A percentile compares a stretch with the other conserved stretches of the same genome.
phyloP scores from a whole-genome alignment of 169 alveolate genomes.

The Blepharisma undulans region DNA sequence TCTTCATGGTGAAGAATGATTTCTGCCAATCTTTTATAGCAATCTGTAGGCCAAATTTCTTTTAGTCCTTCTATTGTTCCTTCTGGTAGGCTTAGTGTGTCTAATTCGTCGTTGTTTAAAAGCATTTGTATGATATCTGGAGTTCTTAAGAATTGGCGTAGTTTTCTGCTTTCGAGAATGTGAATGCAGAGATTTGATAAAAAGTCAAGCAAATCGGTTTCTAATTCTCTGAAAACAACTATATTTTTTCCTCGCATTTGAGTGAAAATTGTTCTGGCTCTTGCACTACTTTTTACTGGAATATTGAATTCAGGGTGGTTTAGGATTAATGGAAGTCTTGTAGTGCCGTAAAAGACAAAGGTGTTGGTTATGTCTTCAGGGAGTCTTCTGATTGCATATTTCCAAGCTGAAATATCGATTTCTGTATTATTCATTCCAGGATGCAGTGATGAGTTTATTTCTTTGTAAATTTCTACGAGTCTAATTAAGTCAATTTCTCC shows the following conservation, averaged over 20 bases:
- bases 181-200: constrained; percentile 38
- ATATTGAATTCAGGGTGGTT: not conserved
- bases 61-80: not conserved
- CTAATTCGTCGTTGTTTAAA: not conserved
- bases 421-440: constrained; percentile 28
- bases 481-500: constrained; percentile 21
- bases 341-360: constrained; percentile 10
- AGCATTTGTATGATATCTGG: not conserved
- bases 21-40: not conserved
- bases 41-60: not conserved
- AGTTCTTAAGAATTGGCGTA: not conserved
- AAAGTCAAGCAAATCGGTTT: constrained; percentile 35
- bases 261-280: not conserved
- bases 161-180: constrained; percentile 29
- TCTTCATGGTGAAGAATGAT: constrained; percentile 37
- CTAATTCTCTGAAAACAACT: constrained; percentile 33
- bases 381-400: constrained; percentile 33
- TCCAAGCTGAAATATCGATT: constrained; percentile 44
- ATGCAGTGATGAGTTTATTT: constrained; percentile 34
- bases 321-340: not conserved
- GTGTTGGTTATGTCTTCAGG: constrained; percentile 30
- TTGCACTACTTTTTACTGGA: constrained; percentile 20
- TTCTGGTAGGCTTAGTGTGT: not conserved
- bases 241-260: constrained; percentile 33
- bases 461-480: constrained; percentile 17